Conservation (phyloP, 352 stramenopile species). For the Phytophthora nicotianae region DNA sequence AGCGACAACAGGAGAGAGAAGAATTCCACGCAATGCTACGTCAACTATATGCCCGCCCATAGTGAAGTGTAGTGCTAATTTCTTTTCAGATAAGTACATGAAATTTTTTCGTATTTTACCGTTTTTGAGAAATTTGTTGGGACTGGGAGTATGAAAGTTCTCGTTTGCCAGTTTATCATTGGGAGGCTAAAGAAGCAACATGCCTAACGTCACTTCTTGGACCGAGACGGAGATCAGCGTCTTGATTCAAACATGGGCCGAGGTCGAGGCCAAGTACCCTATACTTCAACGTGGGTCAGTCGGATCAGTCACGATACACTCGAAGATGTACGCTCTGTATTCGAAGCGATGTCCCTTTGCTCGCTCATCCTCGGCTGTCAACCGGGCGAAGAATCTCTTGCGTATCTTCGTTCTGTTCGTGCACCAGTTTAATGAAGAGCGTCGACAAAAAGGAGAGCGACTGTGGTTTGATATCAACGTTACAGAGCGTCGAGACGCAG, state of each 20-base stretch:
- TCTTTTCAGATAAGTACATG: constrained; percentile 4
- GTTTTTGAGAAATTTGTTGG: not conserved
- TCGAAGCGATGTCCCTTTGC: constrained; percentile 10
- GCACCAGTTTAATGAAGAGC: constrained; percentile 18
- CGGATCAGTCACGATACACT: constrained; percentile 7
- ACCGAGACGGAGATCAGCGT: constrained; percentile 22
- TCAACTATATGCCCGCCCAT: constrained; percentile 22
- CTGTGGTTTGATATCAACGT: constrained; percentile 21
- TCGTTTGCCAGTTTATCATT: not conserved
- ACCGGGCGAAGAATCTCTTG: constrained; percentile 12
- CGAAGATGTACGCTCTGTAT: constrained; percentile 21
- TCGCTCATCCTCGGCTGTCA: constrained; percentile 13
- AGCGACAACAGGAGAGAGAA: constrained; percentile 43
- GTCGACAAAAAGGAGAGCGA: constrained; percentile 15
- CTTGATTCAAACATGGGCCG: constrained; percentile 26
- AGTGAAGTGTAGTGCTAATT: constrained; percentile 14
- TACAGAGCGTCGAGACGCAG: constrained; percentile 4
- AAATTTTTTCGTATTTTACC: not conserved
- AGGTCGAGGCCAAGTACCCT: constrained; percentile 27
- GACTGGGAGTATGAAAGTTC: not conserved
- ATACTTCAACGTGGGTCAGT: not conserved
- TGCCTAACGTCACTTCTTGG: constrained; percentile 25
- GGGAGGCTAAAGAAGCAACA: not conserved
- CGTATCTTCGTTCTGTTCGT: constrained; percentile 25
- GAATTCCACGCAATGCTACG: constrained; percentile 37